Conservation (phyloP, 768 basidiomycete genomes). For the Brasilioporus rufonigricans region DNA sequence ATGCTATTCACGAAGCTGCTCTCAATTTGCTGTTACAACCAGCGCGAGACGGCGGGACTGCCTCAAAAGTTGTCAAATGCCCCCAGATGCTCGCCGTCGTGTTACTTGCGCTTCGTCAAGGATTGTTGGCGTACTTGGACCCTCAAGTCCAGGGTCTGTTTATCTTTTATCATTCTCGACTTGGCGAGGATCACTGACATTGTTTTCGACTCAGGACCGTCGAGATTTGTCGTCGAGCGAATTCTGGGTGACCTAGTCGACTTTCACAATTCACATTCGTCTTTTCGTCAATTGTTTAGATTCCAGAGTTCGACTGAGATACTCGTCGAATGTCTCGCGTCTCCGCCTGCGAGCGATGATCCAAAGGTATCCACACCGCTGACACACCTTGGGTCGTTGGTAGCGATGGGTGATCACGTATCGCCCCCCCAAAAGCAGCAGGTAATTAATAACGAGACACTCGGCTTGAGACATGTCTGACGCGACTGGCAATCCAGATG, state of each 20-base stretch:
- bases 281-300: conserved; percentile 71
- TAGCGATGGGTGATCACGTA: conserved; percentile 64
- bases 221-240: conserved; percentile 17
- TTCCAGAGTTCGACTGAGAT: conserved; percentile 67
- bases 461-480: conserved; percentile 4
- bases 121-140: conserved; percentile 39
- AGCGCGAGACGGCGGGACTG: background rate
- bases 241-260: conserved; percentile 68
- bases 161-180: background rate
- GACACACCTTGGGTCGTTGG: conserved; percentile 63
- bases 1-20: conserved; percentile 60
- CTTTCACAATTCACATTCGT: conserved; percentile 59
- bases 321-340: conserved; percentile 66
- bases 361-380: conserved; percentile 58
- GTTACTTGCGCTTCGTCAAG: conserved; percentile 61
- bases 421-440: conserved; percentile 69
- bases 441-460: conserved; percentile 38
- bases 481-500: conserved; percentile 38
- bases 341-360: conserved; percentile 22
- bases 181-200: background rate
- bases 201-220: conserved; percentile 19
- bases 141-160: conserved; percentile 17
- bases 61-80: conserved; percentile 44
- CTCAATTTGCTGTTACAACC: conserved; percentile 69
- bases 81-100: conserved; percentile 73